Percentiles rank a stretch among this genome's conserved stretches.
These are phyloP conservation scores for Blastobotrys persicus DNA, from an alignment of 1,139 yeast species.

Conservation along the genomic window DNA sequence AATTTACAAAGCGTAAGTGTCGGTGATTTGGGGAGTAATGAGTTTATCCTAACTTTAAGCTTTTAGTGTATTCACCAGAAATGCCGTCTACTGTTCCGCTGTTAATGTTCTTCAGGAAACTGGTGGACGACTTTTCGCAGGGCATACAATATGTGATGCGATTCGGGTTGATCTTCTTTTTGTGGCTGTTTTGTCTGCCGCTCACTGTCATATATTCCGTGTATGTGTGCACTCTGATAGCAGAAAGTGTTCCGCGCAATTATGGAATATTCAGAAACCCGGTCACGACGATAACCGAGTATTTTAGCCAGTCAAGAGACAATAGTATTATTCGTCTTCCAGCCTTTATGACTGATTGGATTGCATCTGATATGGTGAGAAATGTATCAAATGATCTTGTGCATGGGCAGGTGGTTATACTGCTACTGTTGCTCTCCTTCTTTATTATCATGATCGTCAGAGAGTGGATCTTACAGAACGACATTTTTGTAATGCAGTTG, in stretches of 20 bases:
- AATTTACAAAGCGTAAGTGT: constrained; percentile 50
- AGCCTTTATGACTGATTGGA: constrained; percentile 3
- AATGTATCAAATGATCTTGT: constrained; percentile 24
- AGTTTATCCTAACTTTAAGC: background rate
- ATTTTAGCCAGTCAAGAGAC: constrained; percentile 4
- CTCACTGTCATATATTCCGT: constrained; percentile 20
- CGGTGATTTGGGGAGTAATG: background rate
- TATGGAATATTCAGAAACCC: constrained; percentile 11
- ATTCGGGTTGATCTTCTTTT: constrained; percentile 18
- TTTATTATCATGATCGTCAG: constrained; percentile 36
- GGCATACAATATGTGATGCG: constrained; percentile 19
- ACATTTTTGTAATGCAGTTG: constrained; percentile 22
- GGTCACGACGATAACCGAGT: background rate
- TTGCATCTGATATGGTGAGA: constrained; percentile 4
- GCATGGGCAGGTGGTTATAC: constrained; percentile 36
- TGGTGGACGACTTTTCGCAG: constrained; percentile 26
- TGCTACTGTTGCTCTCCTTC: constrained; percentile 28
- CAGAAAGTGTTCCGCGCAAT: constrained; percentile 27
- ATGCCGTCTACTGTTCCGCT: constrained; percentile 70
- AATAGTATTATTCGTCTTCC: constrained; percentile 9
- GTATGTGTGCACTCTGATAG: constrained; percentile 23
- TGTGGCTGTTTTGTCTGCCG: constrained; percentile 30
- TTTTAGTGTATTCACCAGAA: constrained; percentile 54
- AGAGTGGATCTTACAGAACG: constrained; percentile 40
- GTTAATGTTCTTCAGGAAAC: constrained; percentile 37